These are phyloP conservation scores for Posidonia oceanica DNA, from an alignment of 116 monocot genomes.

Conservation along the genomic window DNA sequence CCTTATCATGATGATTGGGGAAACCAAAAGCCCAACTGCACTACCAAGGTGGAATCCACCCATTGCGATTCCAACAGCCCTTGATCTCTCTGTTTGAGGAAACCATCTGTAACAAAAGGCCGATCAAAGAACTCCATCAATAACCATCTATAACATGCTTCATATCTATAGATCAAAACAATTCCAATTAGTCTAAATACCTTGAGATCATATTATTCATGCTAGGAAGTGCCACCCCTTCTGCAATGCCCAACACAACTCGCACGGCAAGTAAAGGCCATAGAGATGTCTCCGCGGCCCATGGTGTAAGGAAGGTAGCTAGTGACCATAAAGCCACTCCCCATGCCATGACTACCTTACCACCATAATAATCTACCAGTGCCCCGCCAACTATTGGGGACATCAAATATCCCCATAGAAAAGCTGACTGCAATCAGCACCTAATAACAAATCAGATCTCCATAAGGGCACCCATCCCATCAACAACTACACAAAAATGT, in stretches of 20 bases:
- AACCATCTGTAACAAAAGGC: slow-evolving; percentile 78
- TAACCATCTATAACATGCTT: too few species aligned
- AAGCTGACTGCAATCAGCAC: slow-evolving; percentile 64
- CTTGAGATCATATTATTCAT: slow-evolving; percentile 97
- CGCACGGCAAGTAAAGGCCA: slow-evolving; percentile 19
- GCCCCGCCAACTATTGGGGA: slow-evolving; percentile 87
- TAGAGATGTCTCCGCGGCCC: too few species aligned
- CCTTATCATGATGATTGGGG: slow-evolving; percentile 80
- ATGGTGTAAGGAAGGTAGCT: slow-evolving; percentile 19
- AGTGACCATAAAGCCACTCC: slow-evolving; percentile 84
- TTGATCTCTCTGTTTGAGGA: slow-evolving; percentile 76
- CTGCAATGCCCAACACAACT: slow-evolving; percentile 68
- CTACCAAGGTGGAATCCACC: slow-evolving; percentile 89
- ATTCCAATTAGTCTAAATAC: slow-evolving; percentile 18
- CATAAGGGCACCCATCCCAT: not conserved
- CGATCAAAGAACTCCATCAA: not conserved
- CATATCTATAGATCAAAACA: slow-evolving; percentile 7
- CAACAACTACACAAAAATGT: not conserved
- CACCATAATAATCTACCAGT: slow-evolving; percentile 80
- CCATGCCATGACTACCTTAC: slow-evolving; percentile 80
- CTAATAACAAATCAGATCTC: slow-evolving; percentile 8
- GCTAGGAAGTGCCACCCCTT: slow-evolving; percentile 92
- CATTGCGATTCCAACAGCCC: slow-evolving; percentile 87
- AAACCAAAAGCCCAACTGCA: slow-evolving; percentile 67
- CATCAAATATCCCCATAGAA: slow-evolving; percentile 87